Evolutionary conservation across 257 asterid genomes (phyloP).

Genomic region (Ophiorrhiza pumila): DNA sequence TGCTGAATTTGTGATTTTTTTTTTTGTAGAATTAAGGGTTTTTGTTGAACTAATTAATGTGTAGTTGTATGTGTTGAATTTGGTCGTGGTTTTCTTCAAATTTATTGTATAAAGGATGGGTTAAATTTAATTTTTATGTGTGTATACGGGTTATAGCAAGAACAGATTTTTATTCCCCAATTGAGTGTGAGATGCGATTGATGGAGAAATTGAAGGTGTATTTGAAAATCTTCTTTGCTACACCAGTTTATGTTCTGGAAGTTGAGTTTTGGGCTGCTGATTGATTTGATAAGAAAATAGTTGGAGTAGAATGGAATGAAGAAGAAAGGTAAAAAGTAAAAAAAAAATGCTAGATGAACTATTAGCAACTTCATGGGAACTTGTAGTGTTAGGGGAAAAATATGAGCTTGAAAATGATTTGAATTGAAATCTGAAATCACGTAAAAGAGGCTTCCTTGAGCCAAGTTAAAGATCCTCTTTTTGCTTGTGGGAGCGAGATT

Average conservation of each 20-base stretch:
- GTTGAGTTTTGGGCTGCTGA: background rate
- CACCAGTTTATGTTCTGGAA: background rate
- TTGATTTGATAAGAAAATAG: background rate
- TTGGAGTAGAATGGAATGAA: background rate
- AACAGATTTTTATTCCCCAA: background rate
- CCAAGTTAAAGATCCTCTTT: background rate
- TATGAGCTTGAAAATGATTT: background rate
- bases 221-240: background rate
- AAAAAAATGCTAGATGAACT: background rate
- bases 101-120: background rate
- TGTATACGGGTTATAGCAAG: background rate
- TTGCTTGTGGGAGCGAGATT: background rate
- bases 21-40: background rate
- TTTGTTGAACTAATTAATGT: background rate
- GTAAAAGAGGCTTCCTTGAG: conserved; percentile 1
- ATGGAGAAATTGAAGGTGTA: background rate
- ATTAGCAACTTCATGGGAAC: background rate
- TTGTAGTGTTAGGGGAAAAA: background rate
- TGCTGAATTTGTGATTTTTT: background rate
- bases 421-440: background rate
- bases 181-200: background rate
- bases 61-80: background rate
- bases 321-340: background rate
- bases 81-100: background rate
- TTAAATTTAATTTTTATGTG: too few species aligned